Evolutionary conservation across 2,329 filamentous ascomycete genomes (phyloP).

Genomic region (Colletotrichum sp.): DNA sequence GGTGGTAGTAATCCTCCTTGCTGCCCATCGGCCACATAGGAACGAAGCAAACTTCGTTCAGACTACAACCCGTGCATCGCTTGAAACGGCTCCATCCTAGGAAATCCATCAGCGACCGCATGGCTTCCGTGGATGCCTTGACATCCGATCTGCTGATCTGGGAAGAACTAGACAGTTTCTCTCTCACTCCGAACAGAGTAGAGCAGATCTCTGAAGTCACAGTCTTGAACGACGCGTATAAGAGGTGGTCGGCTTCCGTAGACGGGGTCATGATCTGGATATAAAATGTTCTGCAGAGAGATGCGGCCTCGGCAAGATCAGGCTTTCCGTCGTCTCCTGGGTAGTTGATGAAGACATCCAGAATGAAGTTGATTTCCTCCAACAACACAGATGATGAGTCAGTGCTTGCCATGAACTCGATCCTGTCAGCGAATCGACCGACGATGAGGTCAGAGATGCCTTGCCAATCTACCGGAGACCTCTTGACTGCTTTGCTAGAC

Average conservation of each 20-base stretch:
- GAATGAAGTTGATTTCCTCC: constrained; percentile 32
- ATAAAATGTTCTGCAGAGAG: constrained; percentile 48
- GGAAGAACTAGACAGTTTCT: not conserved
- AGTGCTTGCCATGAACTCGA: constrained; percentile 40
- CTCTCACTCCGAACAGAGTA: not conserved
- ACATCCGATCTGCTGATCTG: not conserved
- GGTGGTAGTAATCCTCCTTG: constrained; percentile 52
- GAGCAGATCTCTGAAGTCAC: constrained; percentile 37
- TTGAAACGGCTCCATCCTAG: constrained; percentile 67
- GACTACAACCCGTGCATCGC: constrained; percentile 54
- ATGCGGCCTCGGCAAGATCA: constrained; percentile 32
- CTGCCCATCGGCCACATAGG: constrained; percentile 68
- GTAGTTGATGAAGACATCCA: constrained; percentile 45
- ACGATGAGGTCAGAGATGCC: constrained; percentile 65
- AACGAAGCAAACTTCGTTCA: constrained; percentile 61
- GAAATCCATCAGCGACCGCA: constrained; percentile 45
- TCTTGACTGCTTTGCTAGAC: constrained; percentile 15
- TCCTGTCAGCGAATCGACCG: constrained; percentile 57
- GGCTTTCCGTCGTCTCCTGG: constrained; percentile 30
- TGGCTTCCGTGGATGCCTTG: not conserved
- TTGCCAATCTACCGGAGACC: constrained; percentile 60
- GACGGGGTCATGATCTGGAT: constrained; percentile 27
- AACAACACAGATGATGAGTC: constrained; percentile 21
- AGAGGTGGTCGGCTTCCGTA: constrained; percentile 39
- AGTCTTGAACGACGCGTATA: constrained; percentile 37